A percentile compares a stretch with the other conserved stretches of the same genome.
Conservation (phyloP, 257 asterid genomes). For the Solanum medicagineum region DNA sequence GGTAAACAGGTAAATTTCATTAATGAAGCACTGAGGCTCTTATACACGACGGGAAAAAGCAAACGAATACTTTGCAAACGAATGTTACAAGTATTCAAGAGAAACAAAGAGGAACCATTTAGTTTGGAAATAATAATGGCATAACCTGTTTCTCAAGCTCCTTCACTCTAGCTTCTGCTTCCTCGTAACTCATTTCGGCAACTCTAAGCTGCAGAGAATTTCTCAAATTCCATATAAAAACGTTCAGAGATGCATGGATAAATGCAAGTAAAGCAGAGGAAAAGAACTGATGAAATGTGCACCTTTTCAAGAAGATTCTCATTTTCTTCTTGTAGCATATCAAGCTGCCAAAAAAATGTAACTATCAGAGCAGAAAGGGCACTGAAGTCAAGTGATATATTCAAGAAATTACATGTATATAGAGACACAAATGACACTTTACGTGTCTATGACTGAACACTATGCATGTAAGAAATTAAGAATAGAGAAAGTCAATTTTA, state of each 20-base stretch:
- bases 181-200: slow-evolving; percentile 66
- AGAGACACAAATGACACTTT: not conserved
- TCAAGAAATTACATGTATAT: not conserved
- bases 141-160: slow-evolving; percentile 96
- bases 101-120: slow-evolving; percentile 1
- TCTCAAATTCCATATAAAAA: slow-evolving; percentile 4
- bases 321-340: slow-evolving; percentile 92
- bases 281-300: not conserved
- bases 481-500: not conserved
- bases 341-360: slow-evolving; percentile 46
- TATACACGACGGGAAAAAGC: not conserved
- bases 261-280: not conserved
- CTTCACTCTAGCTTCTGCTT: slow-evolving; percentile 82
- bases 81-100: not conserved
- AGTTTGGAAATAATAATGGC: not conserved
- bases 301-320: slow-evolving; percentile 80
- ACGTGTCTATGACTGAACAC: not conserved
- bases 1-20: not conserved
- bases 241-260: not conserved
- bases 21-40: not conserved
- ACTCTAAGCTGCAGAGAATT: slow-evolving; percentile 53
- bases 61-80: not conserved
- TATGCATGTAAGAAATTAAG: not conserved
- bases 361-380: slow-evolving; percentile 14
- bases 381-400: not conserved